These are phyloP conservation scores for Rosa lucieae DNA, from an alignment of 306 rosid species.

Conservation along the genomic window DNA sequence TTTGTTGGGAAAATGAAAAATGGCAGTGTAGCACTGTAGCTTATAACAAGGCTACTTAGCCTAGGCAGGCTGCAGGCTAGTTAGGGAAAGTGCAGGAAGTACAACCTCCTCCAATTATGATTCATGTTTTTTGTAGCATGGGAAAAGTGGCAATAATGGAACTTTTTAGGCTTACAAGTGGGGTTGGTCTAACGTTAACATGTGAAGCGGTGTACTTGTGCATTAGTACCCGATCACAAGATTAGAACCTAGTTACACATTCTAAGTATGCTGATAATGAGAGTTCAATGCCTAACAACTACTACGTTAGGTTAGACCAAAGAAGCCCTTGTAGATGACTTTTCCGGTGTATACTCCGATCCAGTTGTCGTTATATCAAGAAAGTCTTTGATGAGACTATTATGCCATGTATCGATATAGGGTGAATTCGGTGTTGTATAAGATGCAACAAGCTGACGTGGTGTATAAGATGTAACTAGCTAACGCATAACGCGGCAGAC, in stretches of 20 bases:
- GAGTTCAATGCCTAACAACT: not conserved
- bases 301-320: not conserved
- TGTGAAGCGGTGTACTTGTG: not conserved
- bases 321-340: not conserved
- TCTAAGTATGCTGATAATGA: not conserved
- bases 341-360: not conserved
- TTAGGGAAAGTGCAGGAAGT: not conserved
- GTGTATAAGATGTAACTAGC: not conserved
- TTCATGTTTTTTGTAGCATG: not conserved
- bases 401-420: not conserved
- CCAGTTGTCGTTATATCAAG: not conserved
- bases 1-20: not conserved
- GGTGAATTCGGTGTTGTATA: not conserved
- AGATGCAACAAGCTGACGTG: not conserved
- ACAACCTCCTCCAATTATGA: not conserved
- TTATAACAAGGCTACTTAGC: not conserved
- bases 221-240: not conserved
- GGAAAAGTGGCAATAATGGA: not conserved
- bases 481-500: not conserved
- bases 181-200: slow-evolving; percentile 6
- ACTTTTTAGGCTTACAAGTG: not conserved
- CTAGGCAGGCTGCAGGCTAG: not conserved
- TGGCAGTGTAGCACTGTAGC: not conserved
- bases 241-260: not conserved
- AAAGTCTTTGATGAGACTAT: not conserved